Base-by-base conservation (phyloP, 768 basidiomycete species). In the Clathrus columnatus region DNA sequence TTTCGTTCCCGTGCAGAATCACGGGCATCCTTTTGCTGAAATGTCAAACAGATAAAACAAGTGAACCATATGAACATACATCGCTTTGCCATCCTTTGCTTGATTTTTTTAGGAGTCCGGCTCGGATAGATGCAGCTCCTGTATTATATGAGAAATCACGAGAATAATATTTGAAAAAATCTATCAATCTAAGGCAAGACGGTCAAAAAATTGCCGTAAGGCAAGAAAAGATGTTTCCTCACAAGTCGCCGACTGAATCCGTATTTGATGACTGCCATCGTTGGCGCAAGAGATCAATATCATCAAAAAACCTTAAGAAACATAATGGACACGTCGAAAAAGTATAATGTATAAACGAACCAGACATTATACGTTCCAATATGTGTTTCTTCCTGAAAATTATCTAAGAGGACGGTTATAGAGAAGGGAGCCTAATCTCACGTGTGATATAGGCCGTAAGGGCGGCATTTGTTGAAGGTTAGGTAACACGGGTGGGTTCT, bases 151-250 rank as follows among this genome's bases (percentile, higher is more conserved):
- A 72, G 71, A 97, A 99, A 67, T 94, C 92, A 57, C 91, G 85
- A 49, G 91, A 85, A 72, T 87, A 99, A 69, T 92, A 97, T 62
- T 87, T 87, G 79, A 95, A 99, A 70, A 99, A 97, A 69, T 97
- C 95, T 65, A 96, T 91, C 69, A 99, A 74, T 65, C 93, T 96
- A 63, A 32, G 23, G 58, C 29, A 48, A 44, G 64, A 60, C 58
- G 56, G 23, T 57, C 23, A 62, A 45, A 51, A 20, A 43, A 44
- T 30, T 26, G 23, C 36, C 54, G 41, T 11, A 32, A 27, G 14
- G 24, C 44, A 28, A 43, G 14, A 17, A 51, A 6, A 50, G 47
- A 48, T 41, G 44, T 30, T 44, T 49, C 75, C 85, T 59, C 64
- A 91, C 91, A 99, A 73, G 69, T 97, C 92, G 59, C 92, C 95